Base-by-base conservation (phyloP, 2,329 filamentous ascomycete genomes). In the Trichoderma sp. region DNA sequence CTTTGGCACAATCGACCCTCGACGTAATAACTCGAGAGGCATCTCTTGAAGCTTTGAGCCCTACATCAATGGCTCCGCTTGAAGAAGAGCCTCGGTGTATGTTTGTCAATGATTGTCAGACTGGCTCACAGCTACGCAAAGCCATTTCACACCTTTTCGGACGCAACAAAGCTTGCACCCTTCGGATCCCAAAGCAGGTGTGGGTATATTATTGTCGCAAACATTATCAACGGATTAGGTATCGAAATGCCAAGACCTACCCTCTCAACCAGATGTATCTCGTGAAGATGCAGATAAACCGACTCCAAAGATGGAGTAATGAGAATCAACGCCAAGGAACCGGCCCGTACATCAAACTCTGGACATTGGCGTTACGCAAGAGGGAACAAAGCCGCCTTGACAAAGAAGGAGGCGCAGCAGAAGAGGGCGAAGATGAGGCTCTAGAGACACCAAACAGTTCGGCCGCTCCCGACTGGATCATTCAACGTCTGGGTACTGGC, bases 191-290 rank as follows among this genome's bases (percentile, higher is more conserved):
- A 0, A 82, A 87, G 6, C 81, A 88, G 26, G 87, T 93, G 2
- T 95, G 92, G 92, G 88, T 93, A 0, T 88, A 91, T 76, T 91
- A 89, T 78, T 96, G 93, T 79, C 88, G 93, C 43, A 95, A 95
- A 78, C 92, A 95, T 77, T 96, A 96, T 79, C 93, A 96, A 80
- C 88, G 93, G 7, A 87, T 86, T 57, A 86, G 91, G 0, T 95
- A 94, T 77, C 86, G 91, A n/a, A 90, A 90, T 68, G 85, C 85
- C 1, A 83, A 85, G 39, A 86, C 90, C 26, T 88, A 92, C 79
- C 88, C 88, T 66, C 81, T 86, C 78, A 78, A 87, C 0, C 91
- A 94, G 77, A 89, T 90, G 70, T 85, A 89, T 3, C 84, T 93
- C 1, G 87, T 94, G 0, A 82, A 87, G 68, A 83, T 85, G 36